Evolutionary conservation across 1,284 basidiomycete species (phyloP).

Genomic region (Apiotrichum laibachii): DNA sequence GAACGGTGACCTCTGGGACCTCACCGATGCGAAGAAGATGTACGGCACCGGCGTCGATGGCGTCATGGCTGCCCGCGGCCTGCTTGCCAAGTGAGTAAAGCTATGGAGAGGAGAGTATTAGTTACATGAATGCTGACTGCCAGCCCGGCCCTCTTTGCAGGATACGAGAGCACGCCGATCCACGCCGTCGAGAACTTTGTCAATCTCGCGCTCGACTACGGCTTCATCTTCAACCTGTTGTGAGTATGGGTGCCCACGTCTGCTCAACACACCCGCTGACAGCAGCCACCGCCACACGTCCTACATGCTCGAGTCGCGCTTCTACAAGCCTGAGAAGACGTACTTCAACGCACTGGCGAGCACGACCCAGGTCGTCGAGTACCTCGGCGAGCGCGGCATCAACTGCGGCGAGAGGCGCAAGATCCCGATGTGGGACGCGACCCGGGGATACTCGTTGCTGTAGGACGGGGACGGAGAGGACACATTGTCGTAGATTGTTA

Average conservation of each 20-base stretch:
- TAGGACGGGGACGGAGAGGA: background rate
- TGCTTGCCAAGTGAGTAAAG: conserved; percentile 60
- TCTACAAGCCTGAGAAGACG: conserved; percentile 54
- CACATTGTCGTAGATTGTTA: background rate
- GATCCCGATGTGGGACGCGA: conserved; percentile 37
- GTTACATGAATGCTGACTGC: background rate
- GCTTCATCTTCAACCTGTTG: conserved; percentile 57
- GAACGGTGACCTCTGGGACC: conserved; percentile 60
- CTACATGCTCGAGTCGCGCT: conserved; percentile 59
- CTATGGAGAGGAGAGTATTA: background rate
- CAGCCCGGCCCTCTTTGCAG: conserved; percentile 57
- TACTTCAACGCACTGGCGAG: conserved; percentile 57
- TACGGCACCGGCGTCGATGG: conserved; percentile 56
- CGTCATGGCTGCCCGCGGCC: conserved; percentile 61
- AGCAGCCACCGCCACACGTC: conserved; percentile 54
- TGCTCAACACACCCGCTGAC: background rate
- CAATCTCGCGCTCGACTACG: conserved; percentile 53
- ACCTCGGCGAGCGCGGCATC: conserved; percentile 50
- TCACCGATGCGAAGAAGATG: conserved; percentile 54
- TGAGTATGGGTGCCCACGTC: conserved; percentile 19
- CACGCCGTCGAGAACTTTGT: conserved; percentile 57
- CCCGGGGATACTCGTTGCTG: conserved; percentile 21
- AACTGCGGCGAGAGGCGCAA: conserved; percentile 22
- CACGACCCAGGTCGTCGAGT: conserved; percentile 55
- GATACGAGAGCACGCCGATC: conserved; percentile 55